Evolutionary conservation across 768 basidiomycete genomes (phyloP), one percentile per base, ranked within the genome.

Genomic region (Suillus hirtellus): DNA sequence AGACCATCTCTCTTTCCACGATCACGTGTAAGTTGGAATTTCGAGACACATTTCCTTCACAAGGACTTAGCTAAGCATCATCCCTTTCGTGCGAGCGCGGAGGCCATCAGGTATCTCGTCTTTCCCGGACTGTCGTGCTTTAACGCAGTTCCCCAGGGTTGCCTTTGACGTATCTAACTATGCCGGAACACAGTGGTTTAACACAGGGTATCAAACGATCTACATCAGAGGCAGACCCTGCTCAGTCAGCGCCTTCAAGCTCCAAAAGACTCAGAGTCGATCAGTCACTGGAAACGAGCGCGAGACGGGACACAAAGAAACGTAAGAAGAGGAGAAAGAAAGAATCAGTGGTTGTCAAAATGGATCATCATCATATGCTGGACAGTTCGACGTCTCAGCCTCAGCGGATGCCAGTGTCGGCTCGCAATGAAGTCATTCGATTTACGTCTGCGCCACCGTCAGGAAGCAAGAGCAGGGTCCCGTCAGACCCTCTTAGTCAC

Each of bases 321-420:
- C 65, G 74, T 8, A 75, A 46, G 63, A 75, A 37, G 64, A 74
- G 47, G 64, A 75, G 68, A 55, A 75, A 69, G 67, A 75, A 75
- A 63, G 60, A 64, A 0, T 68, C 74, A 0, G 60, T 75, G 27
- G 74, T 75, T 19, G 59, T 3, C 12, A 74, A 68, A 63, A 60
- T 40, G 37, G 69, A 72, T 31, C 64, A 59, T 31, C 65, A 61
- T 21, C 60, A 47, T 59, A 60, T 46, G 35, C 60, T 1, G 12
- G 70, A 49, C 24, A 66, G 65, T 52, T 37, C 38, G 31, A 31
- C 31, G 35, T 46, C 56, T 2, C 58, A 58, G 34, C 37, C 62
- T 37, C 46, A 47, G 9, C 67, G 69, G 19, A 52, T 64, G 54
- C 67, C 73, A 27, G 49, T 70, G 60, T 68, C 68, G 0, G 56